Conservation (phyloP, 164 flowering plant genomes). For the Macadamia tetraphylla region DNA sequence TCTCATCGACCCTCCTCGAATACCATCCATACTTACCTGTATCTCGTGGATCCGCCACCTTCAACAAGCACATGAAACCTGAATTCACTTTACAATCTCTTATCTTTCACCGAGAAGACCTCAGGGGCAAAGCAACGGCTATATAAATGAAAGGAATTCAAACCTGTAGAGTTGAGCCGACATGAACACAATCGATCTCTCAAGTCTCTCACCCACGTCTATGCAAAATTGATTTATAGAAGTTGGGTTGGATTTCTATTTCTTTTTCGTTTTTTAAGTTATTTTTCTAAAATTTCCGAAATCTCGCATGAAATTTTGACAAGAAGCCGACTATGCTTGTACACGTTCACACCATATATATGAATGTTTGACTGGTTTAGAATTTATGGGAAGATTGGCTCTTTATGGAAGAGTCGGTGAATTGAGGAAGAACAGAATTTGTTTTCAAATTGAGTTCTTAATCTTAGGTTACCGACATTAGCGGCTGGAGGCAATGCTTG, state of each 20-base stretch:
- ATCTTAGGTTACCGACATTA: neutral
- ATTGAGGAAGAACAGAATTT: neutral
- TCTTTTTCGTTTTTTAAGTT: no score
- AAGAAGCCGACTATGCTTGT: neutral
- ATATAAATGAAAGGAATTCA: no score
- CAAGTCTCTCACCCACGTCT: no score
- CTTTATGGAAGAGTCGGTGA: neutral
- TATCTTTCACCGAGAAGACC: neutral
- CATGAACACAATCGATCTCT: no score
- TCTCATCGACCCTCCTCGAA: conserved; percentile 1
- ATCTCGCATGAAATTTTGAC: neutral
- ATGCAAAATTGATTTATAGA: no score
- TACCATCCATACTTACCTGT: conserved; percentile 14
- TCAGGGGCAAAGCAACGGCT: no score
- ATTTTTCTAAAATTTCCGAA: neutral
- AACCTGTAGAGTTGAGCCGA: no score
- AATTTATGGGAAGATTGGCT: neutral
- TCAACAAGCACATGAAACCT: conserved; percentile 29
- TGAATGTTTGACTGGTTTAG: neutral
- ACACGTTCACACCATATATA: neutral
- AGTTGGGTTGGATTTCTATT: no score
- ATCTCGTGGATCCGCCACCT: conserved; percentile 44
- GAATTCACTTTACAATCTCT: neutral
- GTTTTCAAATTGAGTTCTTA: neutral
- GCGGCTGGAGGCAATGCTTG: no score